These are phyloP conservation scores for Hanseniaspora hatyaiensis DNA, from an alignment of 805 yeast species.

Conservation along the genomic window DNA sequence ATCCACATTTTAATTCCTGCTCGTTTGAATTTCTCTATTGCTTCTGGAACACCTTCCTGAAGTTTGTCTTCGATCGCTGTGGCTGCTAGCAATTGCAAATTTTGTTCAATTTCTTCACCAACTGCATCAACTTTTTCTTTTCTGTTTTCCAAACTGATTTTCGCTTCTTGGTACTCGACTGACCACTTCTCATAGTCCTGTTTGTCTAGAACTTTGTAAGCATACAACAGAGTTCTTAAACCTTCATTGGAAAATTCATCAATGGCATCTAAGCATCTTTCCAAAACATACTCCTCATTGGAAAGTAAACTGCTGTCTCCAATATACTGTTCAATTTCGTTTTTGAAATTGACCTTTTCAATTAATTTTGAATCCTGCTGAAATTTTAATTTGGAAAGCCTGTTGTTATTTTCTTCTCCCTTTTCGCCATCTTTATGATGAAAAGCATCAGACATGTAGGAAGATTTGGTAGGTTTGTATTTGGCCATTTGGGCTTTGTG, in stretches of 20 bases:
- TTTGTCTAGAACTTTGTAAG: constrained; percentile 57
- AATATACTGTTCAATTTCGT: constrained; percentile 30
- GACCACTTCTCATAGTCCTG: constrained; percentile 58
- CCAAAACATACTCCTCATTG: constrained; percentile 68
- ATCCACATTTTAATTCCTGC: constrained; percentile 97
- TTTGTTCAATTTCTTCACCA: constrained; percentile 61
- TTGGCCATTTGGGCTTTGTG: constrained; percentile 48
- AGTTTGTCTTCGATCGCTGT: constrained; percentile 95
- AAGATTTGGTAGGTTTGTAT: constrained; percentile 29
- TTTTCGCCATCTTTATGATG: not conserved
- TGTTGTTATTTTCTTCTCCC: not conserved
- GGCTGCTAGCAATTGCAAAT: constrained; percentile 70
- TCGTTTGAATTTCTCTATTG: constrained; percentile 79
- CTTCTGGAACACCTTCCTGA: constrained; percentile 92
- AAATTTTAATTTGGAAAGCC: not conserved
- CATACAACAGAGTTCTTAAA: constrained; percentile 74
- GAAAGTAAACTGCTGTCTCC: constrained; percentile 46
- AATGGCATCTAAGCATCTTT: constrained; percentile 75
- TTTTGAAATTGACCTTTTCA: not conserved
- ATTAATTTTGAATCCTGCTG: not conserved
- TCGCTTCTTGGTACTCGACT: constrained; percentile 56
- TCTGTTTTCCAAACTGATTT: constrained; percentile 61
- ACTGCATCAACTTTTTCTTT: constrained; percentile 51
- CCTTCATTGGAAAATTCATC: constrained; percentile 95
- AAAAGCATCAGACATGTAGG: not conserved